Evolutionary conservation across 2,329 filamentous ascomycete genomes (phyloP), one percentile per base, ranked within the genome.

Genomic region (Curvularia lunata): DNA sequence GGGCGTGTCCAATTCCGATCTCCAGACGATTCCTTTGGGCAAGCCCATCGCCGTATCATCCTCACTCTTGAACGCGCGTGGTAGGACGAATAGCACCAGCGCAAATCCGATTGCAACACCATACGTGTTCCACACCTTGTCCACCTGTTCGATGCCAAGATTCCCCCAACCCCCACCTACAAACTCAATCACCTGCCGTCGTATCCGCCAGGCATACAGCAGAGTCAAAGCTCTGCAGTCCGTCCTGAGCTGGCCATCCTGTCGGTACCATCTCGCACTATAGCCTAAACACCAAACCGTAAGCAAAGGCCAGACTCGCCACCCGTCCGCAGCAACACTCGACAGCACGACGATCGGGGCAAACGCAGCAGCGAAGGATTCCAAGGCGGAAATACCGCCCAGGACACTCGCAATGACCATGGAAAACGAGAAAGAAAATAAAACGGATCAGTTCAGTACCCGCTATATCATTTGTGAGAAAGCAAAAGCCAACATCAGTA

Each of bases 201-300:
- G 63, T 23, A 50, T 52, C 28, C 61, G 13, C 37, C 57, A 61
- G 2, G 48, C 42, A 52, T 54, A 56, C 34, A 65, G 10, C 7
- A 58, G 5, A 5, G 53, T 63, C 47, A 71, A 65, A 2, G 67
- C 41, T 5, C 63, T 23, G 47, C 62, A 65, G 54, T 73, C 71
- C 13, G 59, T 61, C 25, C 34, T 5, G n/a, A 72, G 30, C 43
- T 66, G 61, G 8, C 43, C 53, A 58, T 74, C 71, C 16, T 56
- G 52, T 51, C 49, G 56, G n/a, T 45, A 55, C 42, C 43, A 43
- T 58, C 71, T 66, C 38, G 62, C 16, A 34, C 51, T 59, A 62
- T 58, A 62, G 19, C 58, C 61, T 27, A 56, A 34, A 12, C 54
- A 59, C 68, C 69, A 73, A 32, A 66, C 53, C 54, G 63, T 62